These are phyloP conservation scores for Cucurbita pepo DNA, from an alignment of 306 rosid species.

Conservation along the genomic window DNA sequence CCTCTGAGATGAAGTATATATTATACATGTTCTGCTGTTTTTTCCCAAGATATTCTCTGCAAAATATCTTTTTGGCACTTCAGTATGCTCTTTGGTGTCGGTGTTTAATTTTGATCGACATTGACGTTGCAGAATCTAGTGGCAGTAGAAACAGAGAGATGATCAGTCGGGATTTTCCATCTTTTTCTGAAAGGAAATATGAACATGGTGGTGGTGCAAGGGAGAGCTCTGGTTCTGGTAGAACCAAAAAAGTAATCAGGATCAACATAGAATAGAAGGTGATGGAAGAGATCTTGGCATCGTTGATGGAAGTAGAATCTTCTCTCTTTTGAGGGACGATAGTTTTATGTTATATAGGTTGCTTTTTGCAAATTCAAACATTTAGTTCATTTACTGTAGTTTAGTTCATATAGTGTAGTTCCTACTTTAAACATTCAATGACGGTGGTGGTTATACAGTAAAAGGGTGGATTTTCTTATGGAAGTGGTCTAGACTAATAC, in stretches of 20 bases:
- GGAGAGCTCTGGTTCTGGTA: conserved; percentile 10
- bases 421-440: background rate
- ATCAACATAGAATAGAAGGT: conserved; percentile 49
- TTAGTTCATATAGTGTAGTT: background rate
- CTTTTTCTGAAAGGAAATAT: conserved; percentile 13
- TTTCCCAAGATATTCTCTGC: background rate
- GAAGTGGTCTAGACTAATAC: no score
- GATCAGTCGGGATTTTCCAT: conserved; percentile 15
- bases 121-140: conserved; percentile 1
- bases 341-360: background rate
- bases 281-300: background rate
- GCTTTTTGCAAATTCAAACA: background rate
- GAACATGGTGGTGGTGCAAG: conserved; percentile 13
- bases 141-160: conserved; percentile 10
- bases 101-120: background rate
- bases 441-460: no score
- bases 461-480: no score
- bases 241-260: conserved; percentile 49
- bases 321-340: background rate
- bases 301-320: background rate
- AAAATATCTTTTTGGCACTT: background rate
- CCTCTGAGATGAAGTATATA: no score
- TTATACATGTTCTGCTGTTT: background rate
- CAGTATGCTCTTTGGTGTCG: background rate
- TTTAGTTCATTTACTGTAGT: background rate